phyloP scores from a whole-genome alignment of 2,329 filamentous ascomycete genomes.

The Calonectria leucothoes region DNA sequence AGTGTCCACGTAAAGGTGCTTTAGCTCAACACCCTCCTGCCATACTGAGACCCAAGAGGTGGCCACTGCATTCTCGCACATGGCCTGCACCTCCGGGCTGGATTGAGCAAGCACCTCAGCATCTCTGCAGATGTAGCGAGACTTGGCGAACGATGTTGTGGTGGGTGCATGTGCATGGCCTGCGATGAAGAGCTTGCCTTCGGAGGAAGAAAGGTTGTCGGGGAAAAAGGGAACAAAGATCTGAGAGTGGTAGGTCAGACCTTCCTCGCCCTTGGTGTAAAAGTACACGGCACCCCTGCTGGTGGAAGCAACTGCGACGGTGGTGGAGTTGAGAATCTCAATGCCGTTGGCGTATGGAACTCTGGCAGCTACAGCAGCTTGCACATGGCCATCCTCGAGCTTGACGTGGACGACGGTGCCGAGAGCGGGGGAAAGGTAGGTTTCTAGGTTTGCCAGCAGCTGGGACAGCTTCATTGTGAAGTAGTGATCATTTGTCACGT shows the following conservation, averaged over 20 bases:
- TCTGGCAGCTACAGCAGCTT: conserved; percentile 42
- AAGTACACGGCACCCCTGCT: conserved; percentile 28
- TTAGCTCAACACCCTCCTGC: conserved; percentile 47
- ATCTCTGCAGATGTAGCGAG: conserved; percentile 29
- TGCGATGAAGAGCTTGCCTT: conserved; percentile 50
- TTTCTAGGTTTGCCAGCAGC: not conserved
- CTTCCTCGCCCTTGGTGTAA: conserved; percentile 1
- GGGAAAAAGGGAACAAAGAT: conserved; percentile 49
- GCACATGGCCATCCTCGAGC: not conserved
- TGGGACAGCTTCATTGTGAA: not conserved
- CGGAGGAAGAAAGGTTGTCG: conserved; percentile 52
- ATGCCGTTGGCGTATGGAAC: conserved; percentile 56
- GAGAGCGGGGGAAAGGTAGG: not conserved
- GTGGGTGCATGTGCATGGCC: conserved; percentile 53
- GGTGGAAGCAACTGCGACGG: conserved; percentile 52
- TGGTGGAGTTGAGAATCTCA: conserved; percentile 51
- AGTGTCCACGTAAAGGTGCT: conserved; percentile 46
- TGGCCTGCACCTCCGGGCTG: conserved; percentile 39
- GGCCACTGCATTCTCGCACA: conserved; percentile 19
- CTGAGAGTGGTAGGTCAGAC: conserved; percentile 17
- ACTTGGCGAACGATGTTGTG: conserved; percentile 26
- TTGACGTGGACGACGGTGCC: not conserved
- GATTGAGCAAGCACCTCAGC: conserved; percentile 45
- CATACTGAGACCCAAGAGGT: conserved; percentile 48
- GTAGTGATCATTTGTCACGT: not conserved